phyloP scores from a whole-genome alignment of 148 eudicot species.

The Rhododendron williamsianum region DNA sequence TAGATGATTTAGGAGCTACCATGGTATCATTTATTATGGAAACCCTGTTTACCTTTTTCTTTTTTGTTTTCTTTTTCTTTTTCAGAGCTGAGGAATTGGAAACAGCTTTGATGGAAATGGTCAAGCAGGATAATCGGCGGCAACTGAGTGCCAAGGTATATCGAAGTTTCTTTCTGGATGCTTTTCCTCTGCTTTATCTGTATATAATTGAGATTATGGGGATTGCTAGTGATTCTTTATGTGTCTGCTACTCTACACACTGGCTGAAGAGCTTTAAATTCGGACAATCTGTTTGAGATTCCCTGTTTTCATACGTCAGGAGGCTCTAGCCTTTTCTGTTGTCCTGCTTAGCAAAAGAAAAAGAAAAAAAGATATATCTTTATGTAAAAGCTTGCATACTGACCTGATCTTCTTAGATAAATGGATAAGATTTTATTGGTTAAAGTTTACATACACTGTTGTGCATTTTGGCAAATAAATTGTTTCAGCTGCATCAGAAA shows the following conservation, averaged over 20 bases:
- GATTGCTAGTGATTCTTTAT: not conserved
- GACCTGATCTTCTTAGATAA: not conserved
- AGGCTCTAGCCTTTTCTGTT: not conserved
- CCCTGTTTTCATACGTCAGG: not conserved
- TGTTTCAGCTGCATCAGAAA: not conserved
- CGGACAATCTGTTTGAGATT: not conserved
- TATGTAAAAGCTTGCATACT: not conserved
- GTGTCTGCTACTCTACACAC: not conserved
- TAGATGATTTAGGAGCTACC: not conserved
- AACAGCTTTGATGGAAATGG: conserved; percentile 97
- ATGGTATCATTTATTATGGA: not conserved
- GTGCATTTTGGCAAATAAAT: not conserved
- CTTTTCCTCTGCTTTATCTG: not conserved
- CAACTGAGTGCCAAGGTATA: conserved; percentile 82
- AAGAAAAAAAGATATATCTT: not conserved
- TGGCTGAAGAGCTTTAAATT: not conserved
- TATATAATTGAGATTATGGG: not conserved
- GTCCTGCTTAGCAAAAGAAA: not conserved
- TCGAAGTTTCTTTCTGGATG: conserved; percentile 10
- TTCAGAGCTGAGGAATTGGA: conserved; percentile 98
- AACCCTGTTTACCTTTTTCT: not conserved
- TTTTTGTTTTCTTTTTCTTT: not conserved
- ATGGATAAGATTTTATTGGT: not conserved
- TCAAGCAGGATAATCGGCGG: conserved; percentile 94
- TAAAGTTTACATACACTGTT: not conserved